Conservation (phyloP, 2,329 filamentous ascomycete species). For the Colletotrichum scovillei region DNA sequence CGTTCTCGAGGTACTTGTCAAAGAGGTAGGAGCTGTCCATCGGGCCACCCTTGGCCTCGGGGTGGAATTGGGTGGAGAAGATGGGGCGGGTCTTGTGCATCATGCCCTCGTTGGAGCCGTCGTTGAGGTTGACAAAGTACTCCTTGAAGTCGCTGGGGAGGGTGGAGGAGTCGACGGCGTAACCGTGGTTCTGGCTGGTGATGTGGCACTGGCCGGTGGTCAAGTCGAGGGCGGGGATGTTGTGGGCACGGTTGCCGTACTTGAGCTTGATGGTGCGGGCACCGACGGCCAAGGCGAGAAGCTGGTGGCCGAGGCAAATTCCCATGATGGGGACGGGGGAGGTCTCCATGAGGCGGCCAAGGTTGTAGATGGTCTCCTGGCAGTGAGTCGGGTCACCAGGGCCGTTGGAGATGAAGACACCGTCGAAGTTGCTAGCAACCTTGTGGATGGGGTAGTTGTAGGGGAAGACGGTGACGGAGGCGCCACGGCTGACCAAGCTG, state of each 20-base stretch:
- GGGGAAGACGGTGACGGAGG: conserved; percentile 93
- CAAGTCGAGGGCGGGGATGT: conserved; percentile 94
- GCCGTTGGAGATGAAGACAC: conserved; percentile 98
- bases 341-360: conserved; percentile 88
- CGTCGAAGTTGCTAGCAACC: conserved; percentile 96
- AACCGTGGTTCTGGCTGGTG: conserved; percentile 98
- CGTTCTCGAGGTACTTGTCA: conserved; percentile 93
- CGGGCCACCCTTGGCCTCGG: conserved; percentile 96
- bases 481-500: conserved; percentile 90
- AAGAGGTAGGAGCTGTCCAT: conserved; percentile 97
- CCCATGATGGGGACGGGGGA: conserved; percentile 95
- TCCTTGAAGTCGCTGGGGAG: conserved; percentile 91
- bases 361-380: conserved; percentile 92
- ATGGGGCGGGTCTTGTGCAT: conserved; percentile 96
- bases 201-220: conserved; percentile 98
- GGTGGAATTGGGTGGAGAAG: conserved; percentile 99
- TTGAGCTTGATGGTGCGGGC: conserved; percentile 96
- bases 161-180: conserved; percentile 88
- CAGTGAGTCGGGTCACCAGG: conserved; percentile 98
- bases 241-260: conserved; percentile 98
- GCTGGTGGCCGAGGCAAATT: conserved; percentile 97
- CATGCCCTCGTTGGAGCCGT: conserved; percentile 96
- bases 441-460: conserved; percentile 99
- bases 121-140: conserved; percentile 98
- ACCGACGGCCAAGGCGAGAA: conserved; percentile 89